Percentiles rank a stretch among this genome's conserved stretches.
phyloP scores from a whole-genome alignment of 2,329 filamentous ascomycete genomes.

The Xylaria sp. region DNA sequence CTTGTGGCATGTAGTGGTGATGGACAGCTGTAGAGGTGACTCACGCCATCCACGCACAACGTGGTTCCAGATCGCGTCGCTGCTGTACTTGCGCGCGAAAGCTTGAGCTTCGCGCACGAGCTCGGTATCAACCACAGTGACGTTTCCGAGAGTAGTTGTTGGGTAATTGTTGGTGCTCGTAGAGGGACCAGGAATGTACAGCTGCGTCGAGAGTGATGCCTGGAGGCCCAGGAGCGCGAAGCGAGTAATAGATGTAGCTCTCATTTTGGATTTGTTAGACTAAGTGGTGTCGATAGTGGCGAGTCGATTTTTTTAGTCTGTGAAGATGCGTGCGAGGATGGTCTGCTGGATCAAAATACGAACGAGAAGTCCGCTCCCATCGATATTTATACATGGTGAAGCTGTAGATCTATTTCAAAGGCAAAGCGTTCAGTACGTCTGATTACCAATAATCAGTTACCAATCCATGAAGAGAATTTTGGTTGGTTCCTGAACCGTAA shows the following conservation, averaged over 20 bases:
- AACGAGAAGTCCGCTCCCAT: neutral
- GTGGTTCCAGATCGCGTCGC: conserved; percentile 32
- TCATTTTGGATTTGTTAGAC: conserved; percentile 37
- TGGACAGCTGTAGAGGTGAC: neutral
- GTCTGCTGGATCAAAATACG: neutral
- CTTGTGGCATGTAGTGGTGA: too few species aligned
- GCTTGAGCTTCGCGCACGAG: conserved; percentile 34
- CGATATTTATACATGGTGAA: conserved; percentile 9
- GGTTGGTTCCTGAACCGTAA: conserved; percentile 32
- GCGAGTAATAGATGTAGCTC: neutral
- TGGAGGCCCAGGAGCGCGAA: conserved; percentile 17
- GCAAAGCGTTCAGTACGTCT: neutral
- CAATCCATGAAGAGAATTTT: conserved; percentile 11
- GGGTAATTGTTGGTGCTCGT: conserved; percentile 9
- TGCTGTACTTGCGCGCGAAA: conserved; percentile 30
- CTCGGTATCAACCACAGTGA: conserved; percentile 35
- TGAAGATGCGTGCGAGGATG: neutral
- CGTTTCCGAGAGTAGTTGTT: conserved; percentile 28
- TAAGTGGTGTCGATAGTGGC: neutral
- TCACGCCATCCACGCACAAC: conserved; percentile 31
- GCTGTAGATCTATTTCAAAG: neutral
- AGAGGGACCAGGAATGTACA: neutral
- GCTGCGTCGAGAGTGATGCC: conserved; percentile 27
- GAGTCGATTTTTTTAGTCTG: neutral
- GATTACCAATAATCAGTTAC: conserved; percentile 17